These are phyloP conservation scores for Suhomyces terraborum DNA, from an alignment of 1,139 yeast genomes.

Conservation along the genomic window DNA sequence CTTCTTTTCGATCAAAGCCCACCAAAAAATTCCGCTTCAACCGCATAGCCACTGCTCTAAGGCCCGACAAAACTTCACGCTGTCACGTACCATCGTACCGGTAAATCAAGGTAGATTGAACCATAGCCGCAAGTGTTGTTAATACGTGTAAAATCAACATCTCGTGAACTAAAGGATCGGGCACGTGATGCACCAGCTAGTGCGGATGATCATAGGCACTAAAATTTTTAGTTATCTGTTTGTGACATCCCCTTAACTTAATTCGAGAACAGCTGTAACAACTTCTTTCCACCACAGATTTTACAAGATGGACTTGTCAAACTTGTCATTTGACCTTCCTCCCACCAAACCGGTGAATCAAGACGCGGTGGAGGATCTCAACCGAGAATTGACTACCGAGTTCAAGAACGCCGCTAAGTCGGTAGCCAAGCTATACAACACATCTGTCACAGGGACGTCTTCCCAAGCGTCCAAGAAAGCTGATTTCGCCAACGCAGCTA, in stretches of 20 bases:
- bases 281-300: no score
- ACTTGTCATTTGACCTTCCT: constrained; percentile 53
- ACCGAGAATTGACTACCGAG: constrained; percentile 43
- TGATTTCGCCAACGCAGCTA: constrained; percentile 65
- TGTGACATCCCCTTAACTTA: background rate
- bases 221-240: constrained; percentile 4
- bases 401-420: constrained; percentile 50
- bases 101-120: constrained; percentile 70
- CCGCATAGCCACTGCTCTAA: no score
- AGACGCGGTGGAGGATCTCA: constrained; percentile 44
- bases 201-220: constrained; percentile 3
- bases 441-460: constrained; percentile 22
- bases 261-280: no score
- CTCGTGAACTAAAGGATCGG: background rate
- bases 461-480: constrained; percentile 27
- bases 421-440: constrained; percentile 45
- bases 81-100: constrained; percentile 65
- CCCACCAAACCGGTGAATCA: constrained; percentile 48
- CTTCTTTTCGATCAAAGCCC: no score
- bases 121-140: constrained; percentile 40
- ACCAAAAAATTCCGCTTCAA: no score
- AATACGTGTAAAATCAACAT: constrained; percentile 7
- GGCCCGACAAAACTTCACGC: no score
- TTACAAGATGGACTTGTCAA: constrained; percentile 54
- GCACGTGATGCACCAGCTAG: constrained; percentile 9